These are phyloP conservation scores for Aphanomyces invadans DNA, from an alignment of 352 stramenopile genomes.

Conservation along the genomic window DNA sequence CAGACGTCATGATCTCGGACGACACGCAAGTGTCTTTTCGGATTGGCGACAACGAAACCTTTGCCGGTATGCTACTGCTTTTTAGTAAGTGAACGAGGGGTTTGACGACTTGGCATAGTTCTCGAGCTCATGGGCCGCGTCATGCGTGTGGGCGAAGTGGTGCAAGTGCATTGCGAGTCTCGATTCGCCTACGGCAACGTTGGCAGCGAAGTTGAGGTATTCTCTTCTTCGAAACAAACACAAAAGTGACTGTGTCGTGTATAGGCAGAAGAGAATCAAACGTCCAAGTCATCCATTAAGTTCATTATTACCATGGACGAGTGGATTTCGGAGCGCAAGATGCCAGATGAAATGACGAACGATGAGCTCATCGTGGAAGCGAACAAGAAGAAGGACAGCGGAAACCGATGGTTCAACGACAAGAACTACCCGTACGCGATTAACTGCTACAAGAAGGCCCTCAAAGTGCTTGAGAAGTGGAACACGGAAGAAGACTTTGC, in stretches of 20 bases:
- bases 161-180: slow-evolving; percentile 63
- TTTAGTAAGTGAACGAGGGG: not conserved
- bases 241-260: too few relatives aligned
- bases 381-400: slow-evolving; percentile 76
- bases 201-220: slow-evolving; percentile 26
- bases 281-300: not conserved
- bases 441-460: slow-evolving; percentile 75
- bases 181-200: slow-evolving; percentile 72
- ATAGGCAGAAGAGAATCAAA: slow-evolving; percentile 6
- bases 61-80: slow-evolving; percentile 40
- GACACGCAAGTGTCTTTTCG: slow-evolving; percentile 64
- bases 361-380: slow-evolving; percentile 65
- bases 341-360: slow-evolving; percentile 49
- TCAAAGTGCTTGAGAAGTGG: slow-evolving; percentile 74
- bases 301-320: slow-evolving; percentile 22
- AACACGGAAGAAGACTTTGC: slow-evolving; percentile 38
- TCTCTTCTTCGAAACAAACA: too few relatives aligned
- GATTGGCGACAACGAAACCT: slow-evolving; percentile 72
- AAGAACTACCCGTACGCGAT: slow-evolving; percentile 78
- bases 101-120: slow-evolving; percentile 28
- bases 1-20: slow-evolving; percentile 32
- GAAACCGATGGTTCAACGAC: slow-evolving; percentile 71
- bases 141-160: slow-evolving; percentile 62
- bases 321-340: slow-evolving; percentile 23
- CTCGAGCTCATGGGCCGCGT: slow-evolving; percentile 73